Percentiles rank a stretch among this genome's conserved stretches.
phyloP scores from a whole-genome alignment of 2,329 filamentous ascomycete genomes.

The Aspergillus fructus region DNA sequence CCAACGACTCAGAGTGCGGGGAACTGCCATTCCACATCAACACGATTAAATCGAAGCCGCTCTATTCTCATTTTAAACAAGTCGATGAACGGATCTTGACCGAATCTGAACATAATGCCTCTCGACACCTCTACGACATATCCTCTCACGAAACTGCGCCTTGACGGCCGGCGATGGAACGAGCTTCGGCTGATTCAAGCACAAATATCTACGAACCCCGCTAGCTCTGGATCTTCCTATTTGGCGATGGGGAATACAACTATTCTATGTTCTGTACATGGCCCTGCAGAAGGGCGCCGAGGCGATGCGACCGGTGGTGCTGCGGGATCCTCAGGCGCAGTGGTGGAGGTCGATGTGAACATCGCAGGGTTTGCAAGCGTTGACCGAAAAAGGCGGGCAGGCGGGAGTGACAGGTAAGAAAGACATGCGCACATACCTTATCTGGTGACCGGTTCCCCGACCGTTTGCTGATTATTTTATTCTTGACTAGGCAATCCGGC shows the following conservation, averaged over 20 bases:
- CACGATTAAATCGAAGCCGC: not conserved
- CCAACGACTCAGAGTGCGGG: slow-evolving; percentile 9
- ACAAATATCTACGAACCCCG: slow-evolving; percentile 87
- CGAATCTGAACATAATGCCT: slow-evolving; percentile 63
- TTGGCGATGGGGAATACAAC: slow-evolving; percentile 98
- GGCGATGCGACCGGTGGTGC: slow-evolving; percentile 48
- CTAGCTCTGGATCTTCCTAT: slow-evolving; percentile 89
- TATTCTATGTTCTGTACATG: slow-evolving; percentile 87
- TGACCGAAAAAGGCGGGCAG: slow-evolving; percentile 72
- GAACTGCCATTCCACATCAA: not conserved
- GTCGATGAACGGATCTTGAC: not conserved
- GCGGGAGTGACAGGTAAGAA: slow-evolving; percentile 72
- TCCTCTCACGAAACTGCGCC: slow-evolving; percentile 76
- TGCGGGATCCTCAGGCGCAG: slow-evolving; percentile 55
- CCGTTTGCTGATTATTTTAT: not conserved
- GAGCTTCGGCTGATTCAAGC: slow-evolving; percentile 86
- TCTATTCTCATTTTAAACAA: not conserved
- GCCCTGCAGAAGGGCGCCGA: slow-evolving; percentile 70
- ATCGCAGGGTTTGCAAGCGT: slow-evolving; percentile 85
- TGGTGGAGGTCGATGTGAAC: slow-evolving; percentile 77
- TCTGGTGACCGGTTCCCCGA: not conserved
- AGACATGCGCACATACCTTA: not conserved
- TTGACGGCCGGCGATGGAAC: slow-evolving; percentile 91
- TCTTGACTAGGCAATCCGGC: slow-evolving; percentile 63
- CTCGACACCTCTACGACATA: slow-evolving; percentile 93